These are phyloP conservation scores for Boletus subcaerulescens DNA, from an alignment of 768 basidiomycete genomes.

Conservation along the genomic window DNA sequence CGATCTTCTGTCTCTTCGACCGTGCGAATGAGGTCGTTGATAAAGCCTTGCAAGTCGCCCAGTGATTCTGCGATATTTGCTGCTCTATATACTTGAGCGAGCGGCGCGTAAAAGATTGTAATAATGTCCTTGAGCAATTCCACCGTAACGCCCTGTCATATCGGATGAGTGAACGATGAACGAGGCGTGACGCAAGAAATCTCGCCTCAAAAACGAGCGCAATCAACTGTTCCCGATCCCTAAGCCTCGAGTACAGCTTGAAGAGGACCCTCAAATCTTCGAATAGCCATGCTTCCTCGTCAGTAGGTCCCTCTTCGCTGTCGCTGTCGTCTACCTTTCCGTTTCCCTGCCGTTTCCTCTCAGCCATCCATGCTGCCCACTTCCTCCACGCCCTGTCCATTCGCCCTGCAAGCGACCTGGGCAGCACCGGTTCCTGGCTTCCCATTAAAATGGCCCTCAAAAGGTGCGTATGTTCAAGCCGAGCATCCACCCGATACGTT, in stretches of 20 bases:
- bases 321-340: slow-evolving; percentile 50
- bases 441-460: slow-evolving; percentile 79
- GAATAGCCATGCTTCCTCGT: slow-evolving; percentile 95
- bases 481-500: slow-evolving; percentile 76
- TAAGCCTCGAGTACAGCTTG: slow-evolving; percentile 71
- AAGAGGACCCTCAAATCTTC: slow-evolving; percentile 86
- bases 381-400: slow-evolving; percentile 77
- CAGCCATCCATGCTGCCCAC: slow-evolving; percentile 68
- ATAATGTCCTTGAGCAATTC: slow-evolving; percentile 97
- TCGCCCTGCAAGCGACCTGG: slow-evolving; percentile 74
- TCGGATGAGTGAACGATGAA: slow-evolving; percentile 1
- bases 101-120: slow-evolving; percentile 95
- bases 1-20: slow-evolving; percentile 90
- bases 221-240: slow-evolving; percentile 90
- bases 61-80: slow-evolving; percentile 96
- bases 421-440: slow-evolving; percentile 69
- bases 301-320: slow-evolving; percentile 87
- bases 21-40: slow-evolving; percentile 92
- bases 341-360: slow-evolving; percentile 49
- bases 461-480: slow-evolving; percentile 66
- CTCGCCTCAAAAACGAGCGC: slow-evolving; percentile 91
- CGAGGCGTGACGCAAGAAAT: neutral
- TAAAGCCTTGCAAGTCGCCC: slow-evolving; percentile 86
- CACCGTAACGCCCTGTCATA: slow-evolving; percentile 79
- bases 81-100: slow-evolving; percentile 96